phyloP scores from a whole-genome alignment of 1,284 basidiomycete genomes.

The Leucoagaricus sp. region DNA sequence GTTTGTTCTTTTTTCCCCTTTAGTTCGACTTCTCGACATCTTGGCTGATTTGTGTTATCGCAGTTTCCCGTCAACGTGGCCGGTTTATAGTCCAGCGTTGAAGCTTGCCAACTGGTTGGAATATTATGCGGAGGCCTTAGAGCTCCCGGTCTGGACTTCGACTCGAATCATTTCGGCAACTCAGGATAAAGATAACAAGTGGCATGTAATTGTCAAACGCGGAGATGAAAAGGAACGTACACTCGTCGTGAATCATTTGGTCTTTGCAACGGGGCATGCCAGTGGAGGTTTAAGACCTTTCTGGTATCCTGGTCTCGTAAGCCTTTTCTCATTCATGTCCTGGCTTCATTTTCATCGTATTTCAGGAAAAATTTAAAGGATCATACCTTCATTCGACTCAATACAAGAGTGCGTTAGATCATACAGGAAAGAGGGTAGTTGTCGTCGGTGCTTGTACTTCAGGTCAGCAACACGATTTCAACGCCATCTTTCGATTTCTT shows the following conservation, averaged over 20 bases:
- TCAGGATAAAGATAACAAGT: slow-evolving; percentile 44
- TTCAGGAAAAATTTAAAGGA: slow-evolving; percentile 55
- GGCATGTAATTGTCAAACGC: slow-evolving; percentile 52
- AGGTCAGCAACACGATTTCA: slow-evolving; percentile 31
- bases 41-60: background rate
- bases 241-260: slow-evolving; percentile 56
- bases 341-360: no score
- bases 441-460: slow-evolving; percentile 65
- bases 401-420: slow-evolving; percentile 49
- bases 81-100: slow-evolving; percentile 57
- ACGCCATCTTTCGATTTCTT: background rate
- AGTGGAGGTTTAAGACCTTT: slow-evolving; percentile 17
- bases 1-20: slow-evolving; percentile 31
- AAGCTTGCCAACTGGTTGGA: slow-evolving; percentile 75
- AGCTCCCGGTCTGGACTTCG: slow-evolving; percentile 64
- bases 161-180: slow-evolving; percentile 48
- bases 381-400: slow-evolving; percentile 55
- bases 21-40: no score
- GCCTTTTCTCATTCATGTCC: background rate
- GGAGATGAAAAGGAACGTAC: slow-evolving; percentile 41
- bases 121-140: slow-evolving; percentile 61
- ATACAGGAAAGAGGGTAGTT: slow-evolving; percentile 58
- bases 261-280: slow-evolving; percentile 52
- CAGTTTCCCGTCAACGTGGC: slow-evolving; percentile 63
- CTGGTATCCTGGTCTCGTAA: slow-evolving; percentile 28